Evolutionary conservation across 2,329 filamentous ascomycete species (phyloP).

Genomic region (Aspergillus ustus): DNA sequence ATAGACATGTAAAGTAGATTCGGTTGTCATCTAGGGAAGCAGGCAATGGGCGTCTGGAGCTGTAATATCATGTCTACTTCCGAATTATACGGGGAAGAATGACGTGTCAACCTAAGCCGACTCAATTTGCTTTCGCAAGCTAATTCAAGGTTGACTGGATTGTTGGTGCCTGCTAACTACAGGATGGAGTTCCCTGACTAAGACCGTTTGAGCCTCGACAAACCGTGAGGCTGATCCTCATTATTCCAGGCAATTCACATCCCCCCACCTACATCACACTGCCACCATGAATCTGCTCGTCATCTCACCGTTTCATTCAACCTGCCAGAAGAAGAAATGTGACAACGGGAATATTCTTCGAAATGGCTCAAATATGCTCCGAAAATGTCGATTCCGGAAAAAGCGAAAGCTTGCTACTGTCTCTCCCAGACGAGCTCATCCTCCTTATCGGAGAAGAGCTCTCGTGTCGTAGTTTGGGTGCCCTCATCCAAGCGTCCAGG

Average conservation of each 20-base stretch:
- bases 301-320: background rate
- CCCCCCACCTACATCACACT: background rate
- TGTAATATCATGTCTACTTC: background rate
- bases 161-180: no score
- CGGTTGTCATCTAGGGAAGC: background rate
- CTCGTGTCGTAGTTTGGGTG: background rate
- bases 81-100: no score
- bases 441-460: background rate
- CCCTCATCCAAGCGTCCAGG: background rate
- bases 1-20: background rate
- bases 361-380: background rate
- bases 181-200: no score
- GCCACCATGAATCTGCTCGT: background rate
- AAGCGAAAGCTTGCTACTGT: background rate
- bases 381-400: background rate
- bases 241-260: no score
- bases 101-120: no score
- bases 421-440: constrained; percentile 4
- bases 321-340: background rate
- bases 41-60: background rate
- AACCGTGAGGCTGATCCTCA: no score
- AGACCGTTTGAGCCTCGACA: no score
- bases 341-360: background rate
- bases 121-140: background rate
- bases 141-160: no score